phyloP scores from a whole-genome alignment of 768 basidiomycete genomes.

The Auriscalpium microsporum region DNA sequence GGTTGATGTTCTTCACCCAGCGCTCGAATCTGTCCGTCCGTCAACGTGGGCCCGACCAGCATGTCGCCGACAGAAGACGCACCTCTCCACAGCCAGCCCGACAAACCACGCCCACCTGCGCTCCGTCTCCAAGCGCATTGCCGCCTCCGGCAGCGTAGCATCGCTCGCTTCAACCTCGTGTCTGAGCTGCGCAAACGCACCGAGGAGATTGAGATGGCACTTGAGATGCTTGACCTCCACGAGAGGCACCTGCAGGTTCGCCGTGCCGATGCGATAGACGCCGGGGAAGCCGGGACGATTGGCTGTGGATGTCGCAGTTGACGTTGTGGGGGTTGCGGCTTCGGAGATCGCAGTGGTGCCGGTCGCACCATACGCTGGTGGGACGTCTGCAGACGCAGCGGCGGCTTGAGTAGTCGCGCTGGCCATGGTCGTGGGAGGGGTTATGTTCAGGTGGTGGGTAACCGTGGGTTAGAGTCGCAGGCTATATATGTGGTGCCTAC shows the following conservation, averaged over 20 bases:
- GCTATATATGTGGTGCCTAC: no score
- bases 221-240: conserved; percentile 26
- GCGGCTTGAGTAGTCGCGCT: no score
- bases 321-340: no score
- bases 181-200: conserved; percentile 24
- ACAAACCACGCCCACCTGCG: conserved; percentile 32
- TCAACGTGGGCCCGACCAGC: background rate
- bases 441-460: no score
- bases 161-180: conserved; percentile 23
- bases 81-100: conserved; percentile 29
- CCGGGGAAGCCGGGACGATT: background rate
- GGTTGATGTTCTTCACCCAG: conserved; percentile 18
- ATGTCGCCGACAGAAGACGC: background rate
- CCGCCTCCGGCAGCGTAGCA: conserved; percentile 19
- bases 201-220: conserved; percentile 27
- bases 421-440: no score
- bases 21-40: conserved; percentile 22
- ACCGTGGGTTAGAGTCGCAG: no score
- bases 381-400: no score
- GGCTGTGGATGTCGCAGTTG: no score
- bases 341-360: no score
- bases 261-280: background rate
- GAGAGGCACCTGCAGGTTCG: conserved; percentile 14
- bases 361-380: no score
- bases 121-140: conserved; percentile 17